Conservation (phyloP, 768 basidiomycete genomes). For the Pisolithus tinctorius region DNA sequence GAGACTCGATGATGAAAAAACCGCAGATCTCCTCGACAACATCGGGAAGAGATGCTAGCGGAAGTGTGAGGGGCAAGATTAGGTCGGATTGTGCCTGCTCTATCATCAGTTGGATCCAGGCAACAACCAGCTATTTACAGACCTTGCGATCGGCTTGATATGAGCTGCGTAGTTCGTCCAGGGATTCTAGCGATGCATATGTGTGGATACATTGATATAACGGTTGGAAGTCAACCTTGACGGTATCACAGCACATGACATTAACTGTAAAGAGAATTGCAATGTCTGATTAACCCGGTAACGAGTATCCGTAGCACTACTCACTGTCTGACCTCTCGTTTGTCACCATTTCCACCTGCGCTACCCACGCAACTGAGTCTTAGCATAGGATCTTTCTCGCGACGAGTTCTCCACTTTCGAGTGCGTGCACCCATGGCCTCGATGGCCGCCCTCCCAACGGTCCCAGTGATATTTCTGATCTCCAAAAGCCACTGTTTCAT, state of each 20-base stretch:
- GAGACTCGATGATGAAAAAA: conserved; percentile 94
- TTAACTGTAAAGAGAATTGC: conserved; percentile 48
- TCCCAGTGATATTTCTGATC: conserved; percentile 80
- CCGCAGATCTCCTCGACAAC: conserved; percentile 92
- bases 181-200: conserved; percentile 84
- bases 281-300: conserved; percentile 6
- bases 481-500: conserved; percentile 97
- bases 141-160: conserved; percentile 98
- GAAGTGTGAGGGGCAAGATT: conserved; percentile 74
- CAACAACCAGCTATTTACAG: neutral
- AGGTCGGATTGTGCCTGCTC: conserved; percentile 91
- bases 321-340: conserved; percentile 93
- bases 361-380: conserved; percentile 78
- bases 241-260: conserved; percentile 83
- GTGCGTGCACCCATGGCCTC: conserved; percentile 85
- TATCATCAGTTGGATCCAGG: conserved; percentile 9
- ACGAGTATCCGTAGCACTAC: conserved; percentile 22
- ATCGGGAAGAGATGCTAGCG: conserved; percentile 57
- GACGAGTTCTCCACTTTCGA: conserved; percentile 73
- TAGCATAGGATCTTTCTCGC: conserved; percentile 80
- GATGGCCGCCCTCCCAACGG: conserved; percentile 81
- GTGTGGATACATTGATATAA: conserved; percentile 97
- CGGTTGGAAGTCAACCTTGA: conserved; percentile 90
- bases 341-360: conserved; percentile 84
- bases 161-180: conserved; percentile 82